Evolutionary conservation across 352 stramenopile genomes (phyloP).

Genomic region (Plasmopara viticola): DNA sequence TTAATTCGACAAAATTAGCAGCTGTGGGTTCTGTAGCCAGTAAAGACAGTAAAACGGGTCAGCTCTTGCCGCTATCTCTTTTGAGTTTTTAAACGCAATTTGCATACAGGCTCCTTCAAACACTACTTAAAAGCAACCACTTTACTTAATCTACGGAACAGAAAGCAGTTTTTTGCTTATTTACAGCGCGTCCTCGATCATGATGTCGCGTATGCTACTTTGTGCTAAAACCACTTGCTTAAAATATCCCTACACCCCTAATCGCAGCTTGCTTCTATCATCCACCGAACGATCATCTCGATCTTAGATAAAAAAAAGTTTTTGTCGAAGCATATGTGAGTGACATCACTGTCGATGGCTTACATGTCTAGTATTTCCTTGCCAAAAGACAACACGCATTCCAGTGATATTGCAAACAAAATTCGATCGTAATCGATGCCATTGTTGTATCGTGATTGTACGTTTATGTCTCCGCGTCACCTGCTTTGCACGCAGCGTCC

Average conservation of each 20-base stretch:
- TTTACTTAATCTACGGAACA: not conserved
- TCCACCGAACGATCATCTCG: not conserved
- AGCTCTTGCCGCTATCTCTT: not conserved
- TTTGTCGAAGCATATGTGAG: not conserved
- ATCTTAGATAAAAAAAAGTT: not conserved
- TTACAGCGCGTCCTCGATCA: not conserved
- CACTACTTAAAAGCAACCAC: not conserved
- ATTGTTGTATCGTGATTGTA: not conserved
- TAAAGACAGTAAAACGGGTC: conserved; percentile 1
- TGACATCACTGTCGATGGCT: not conserved
- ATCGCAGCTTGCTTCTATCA: not conserved
- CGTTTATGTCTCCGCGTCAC: not conserved
- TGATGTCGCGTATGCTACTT: not conserved
- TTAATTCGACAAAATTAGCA: not conserved
- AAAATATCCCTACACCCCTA: not conserved
- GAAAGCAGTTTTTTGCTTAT: not conserved
- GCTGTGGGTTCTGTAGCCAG: not conserved
- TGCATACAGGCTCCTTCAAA: not conserved
- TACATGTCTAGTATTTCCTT: not conserved
- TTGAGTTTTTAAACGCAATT: not conserved
- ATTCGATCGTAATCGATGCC: not conserved
- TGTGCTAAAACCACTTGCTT: not conserved
- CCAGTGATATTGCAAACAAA: not conserved
- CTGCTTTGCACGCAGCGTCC: not conserved
- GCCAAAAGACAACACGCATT: not conserved